A percentile compares a stretch with the other conserved stretches of the same genome.
phyloP scores from a whole-genome alignment of 805 yeast genomes.

The Lipomyces chichibuensis region DNA sequence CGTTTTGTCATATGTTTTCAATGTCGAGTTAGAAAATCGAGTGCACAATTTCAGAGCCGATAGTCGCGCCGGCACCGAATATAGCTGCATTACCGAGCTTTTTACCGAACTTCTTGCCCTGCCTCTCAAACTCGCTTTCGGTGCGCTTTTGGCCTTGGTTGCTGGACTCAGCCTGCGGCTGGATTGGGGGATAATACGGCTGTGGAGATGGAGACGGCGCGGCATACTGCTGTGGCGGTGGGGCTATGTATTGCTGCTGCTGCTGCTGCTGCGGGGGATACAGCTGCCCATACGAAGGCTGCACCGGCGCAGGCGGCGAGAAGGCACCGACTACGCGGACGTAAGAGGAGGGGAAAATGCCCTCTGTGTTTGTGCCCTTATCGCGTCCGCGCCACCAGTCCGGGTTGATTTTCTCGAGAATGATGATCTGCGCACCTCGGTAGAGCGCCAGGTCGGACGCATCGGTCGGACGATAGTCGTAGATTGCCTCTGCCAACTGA shows the following conservation, averaged over 20 bases:
- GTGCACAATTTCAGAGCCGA: constrained; percentile 81
- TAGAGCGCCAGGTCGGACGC: constrained; percentile 68
- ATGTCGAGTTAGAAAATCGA: constrained; percentile 56
- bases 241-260: constrained; percentile 26
- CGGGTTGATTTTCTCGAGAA: constrained; percentile 71
- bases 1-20: not conserved
- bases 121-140: constrained; percentile 39
- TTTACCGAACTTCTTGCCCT: constrained; percentile 64
- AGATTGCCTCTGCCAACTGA: constrained; percentile 62
- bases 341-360: constrained; percentile 90
- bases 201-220: constrained; percentile 12
- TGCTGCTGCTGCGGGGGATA: constrained; percentile 21
- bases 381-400: constrained; percentile 90
- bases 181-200: constrained; percentile 26
- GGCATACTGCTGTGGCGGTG: constrained; percentile 35
- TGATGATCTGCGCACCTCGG: constrained; percentile 69
- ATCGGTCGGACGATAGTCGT: constrained; percentile 74
- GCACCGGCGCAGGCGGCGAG: constrained; percentile 9
- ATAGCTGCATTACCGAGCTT: constrained; percentile 90
- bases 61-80: constrained; percentile 91
- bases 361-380: constrained; percentile 54
- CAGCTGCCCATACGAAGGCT: constrained; percentile 25
- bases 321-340: constrained; percentile 52
- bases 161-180: constrained; percentile 21
- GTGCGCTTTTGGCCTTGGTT: constrained; percentile 37